Evolutionary conservation across 306 rosid genomes (phyloP), one percentile per base, ranked within the genome.

Genomic region (Datisca glomerata): DNA sequence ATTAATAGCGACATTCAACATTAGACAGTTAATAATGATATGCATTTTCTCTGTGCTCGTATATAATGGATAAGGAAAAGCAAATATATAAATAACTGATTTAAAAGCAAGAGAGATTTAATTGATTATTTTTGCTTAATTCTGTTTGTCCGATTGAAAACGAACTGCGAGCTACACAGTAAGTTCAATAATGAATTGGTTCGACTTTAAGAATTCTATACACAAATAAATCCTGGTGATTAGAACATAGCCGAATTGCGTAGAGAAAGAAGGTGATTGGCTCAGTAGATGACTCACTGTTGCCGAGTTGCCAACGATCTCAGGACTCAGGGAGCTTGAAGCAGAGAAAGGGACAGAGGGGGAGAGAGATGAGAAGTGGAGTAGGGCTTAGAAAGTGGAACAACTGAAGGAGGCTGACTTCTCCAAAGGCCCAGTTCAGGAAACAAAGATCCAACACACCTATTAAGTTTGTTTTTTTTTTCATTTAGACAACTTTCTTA

Each of bases 231-330:
- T n/a, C n/a, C n/a, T n/a, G n/a, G n/a, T n/a, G n/a, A n/a, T n/a
- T n/a, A n/a, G n/a, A n/a, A n/a, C n/a, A n/a, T n/a, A n/a, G n/a
- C n/a, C n/a, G n/a, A n/a, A n/a, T n/a, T n/a, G n/a, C n/a, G n/a
- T n/a, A n/a, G n/a, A n/a, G n/a, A n/a, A n/a, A n/a, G n/a, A n/a
- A n/a, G n/a, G n/a, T n/a, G n/a, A n/a, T n/a, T n/a, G n/a, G n/a
- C n/a, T n/a, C n/a, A n/a, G 23, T 24, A 24, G 51, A 8, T 19
- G 37, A 43, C 67, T 66, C 70, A 68, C 78, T 66, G 57, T 54
- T 54, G 68, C 50, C 13, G 48, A 45, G 53, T 44, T 19, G 57
- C 47, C 33, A 65, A 58, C 52, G 72, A 65, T 24, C 52, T 17
- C n/a, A n/a, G n/a, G n/a, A n/a, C n/a, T n/a, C n/a, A 8, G 12